Percentiles rank a stretch among this genome's conserved stretches.
Conservation (phyloP, 164 flowering plant species). For the Dillenia turbinata region DNA sequence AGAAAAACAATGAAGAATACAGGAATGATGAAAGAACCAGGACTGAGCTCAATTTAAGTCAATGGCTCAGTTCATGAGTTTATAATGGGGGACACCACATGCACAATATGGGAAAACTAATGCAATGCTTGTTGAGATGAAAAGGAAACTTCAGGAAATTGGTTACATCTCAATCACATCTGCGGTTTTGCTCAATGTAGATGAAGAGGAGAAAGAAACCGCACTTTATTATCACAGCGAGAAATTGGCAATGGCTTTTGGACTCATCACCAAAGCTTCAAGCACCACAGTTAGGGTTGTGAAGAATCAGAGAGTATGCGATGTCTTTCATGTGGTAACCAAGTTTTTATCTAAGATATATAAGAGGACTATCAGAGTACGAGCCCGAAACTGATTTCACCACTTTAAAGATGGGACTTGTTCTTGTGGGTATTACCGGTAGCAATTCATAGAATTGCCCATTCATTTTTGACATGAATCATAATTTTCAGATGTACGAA, state of each 20-base stretch:
- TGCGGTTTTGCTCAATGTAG: constrained; percentile 32
- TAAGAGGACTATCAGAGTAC: constrained; percentile 36
- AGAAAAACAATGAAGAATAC: constrained; percentile 35
- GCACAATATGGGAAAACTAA: constrained; percentile 22
- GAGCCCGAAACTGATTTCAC: constrained; percentile 52
- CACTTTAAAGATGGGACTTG: constrained; percentile 45
- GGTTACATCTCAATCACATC: constrained; percentile 24
- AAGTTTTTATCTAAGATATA: constrained; percentile 29
- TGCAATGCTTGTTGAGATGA: constrained; percentile 41
- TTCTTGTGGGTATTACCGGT: constrained; percentile 54
- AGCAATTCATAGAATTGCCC: constrained; percentile 9
- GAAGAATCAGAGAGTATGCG: constrained; percentile 37
- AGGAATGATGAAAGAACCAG: constrained; percentile 42
- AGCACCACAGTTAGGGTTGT: constrained; percentile 34
- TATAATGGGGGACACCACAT: constrained; percentile 38
- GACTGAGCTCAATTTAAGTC: constrained; percentile 42
- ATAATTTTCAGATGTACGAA: constrained; percentile 5
- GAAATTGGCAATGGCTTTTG: constrained; percentile 52
- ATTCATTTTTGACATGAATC: neutral
- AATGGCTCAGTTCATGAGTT: constrained; percentile 41
- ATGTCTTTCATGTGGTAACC: too few relatives aligned
- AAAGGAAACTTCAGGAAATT: constrained; percentile 29
- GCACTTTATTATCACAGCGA: constrained; percentile 45
- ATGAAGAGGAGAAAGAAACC: constrained; percentile 53
- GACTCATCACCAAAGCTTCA: constrained; percentile 32